phyloP scores from a whole-genome alignment of 306 rosid species.

The Hippophae gyantsensis region DNA sequence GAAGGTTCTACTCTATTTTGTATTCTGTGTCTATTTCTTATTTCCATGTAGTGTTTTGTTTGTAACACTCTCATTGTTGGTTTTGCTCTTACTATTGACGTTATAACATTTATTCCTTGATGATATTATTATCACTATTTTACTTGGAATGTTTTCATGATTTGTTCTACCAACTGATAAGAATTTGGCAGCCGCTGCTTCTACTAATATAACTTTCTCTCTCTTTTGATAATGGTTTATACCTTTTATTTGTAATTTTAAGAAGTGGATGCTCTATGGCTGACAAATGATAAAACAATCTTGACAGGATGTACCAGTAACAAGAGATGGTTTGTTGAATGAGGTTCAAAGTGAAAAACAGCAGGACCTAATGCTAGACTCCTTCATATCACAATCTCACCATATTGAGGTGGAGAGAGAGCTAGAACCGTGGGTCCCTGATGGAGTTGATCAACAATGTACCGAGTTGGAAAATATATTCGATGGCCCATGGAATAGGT shows the following conservation, averaged over 20 bases:
- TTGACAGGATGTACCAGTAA: conserved; percentile 63
- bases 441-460: conserved; percentile 61
- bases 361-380: conserved; percentile 74
- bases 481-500: conserved; percentile 82
- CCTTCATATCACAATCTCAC: conserved; percentile 72
- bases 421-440: conserved; percentile 86
- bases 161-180: too few species aligned
- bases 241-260: background rate
- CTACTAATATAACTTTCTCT: background rate
- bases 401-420: conserved; percentile 65
- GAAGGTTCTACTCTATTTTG: conserved; percentile 52
- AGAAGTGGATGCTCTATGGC: conserved; percentile 9
- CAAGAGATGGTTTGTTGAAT: conserved; percentile 42
- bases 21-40: background rate
- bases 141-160: too few species aligned
- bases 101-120: background rate
- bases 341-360: conserved; percentile 48
- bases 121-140: too few species aligned
- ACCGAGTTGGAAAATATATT: conserved; percentile 85
- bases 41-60: background rate
- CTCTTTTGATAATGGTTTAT: background rate
- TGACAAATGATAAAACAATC: conserved; percentile 5
- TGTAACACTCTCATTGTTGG: background rate
- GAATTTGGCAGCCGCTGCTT: too few species aligned
- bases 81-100: background rate